Evolutionary conservation across 352 stramenopile species (phyloP), one percentile per base, ranked within the genome.

Genomic region (Phytophthora pini): DNA sequence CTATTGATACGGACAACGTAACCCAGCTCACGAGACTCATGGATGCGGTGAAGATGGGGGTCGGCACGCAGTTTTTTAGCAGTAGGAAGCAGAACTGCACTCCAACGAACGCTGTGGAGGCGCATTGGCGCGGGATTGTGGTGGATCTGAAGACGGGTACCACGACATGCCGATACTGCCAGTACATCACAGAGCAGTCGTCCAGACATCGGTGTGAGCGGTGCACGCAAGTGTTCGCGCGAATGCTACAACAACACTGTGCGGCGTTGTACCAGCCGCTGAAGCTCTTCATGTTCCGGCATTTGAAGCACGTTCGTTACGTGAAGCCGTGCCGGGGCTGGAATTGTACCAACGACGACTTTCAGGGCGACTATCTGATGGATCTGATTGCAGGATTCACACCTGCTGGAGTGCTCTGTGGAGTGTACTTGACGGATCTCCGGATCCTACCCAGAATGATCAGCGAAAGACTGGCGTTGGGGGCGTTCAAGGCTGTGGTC

Each of bases 51-150:
- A 44, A 71, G 7, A 63, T 68, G 45, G 67, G 67, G 13, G 31
- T 71, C 20, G 67, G 67, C 24, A 71, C 61, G 3, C 52, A 70
- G 39, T 75, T 71, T 50, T 75, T 75, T 53, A 75, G 67, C 34
- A 15, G 31, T n/a, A 67, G 56, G 46, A 75, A 68, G 20, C 56
- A 60, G 40, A 55, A 68, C 7, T 64, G 55, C 46, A 48, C 51
- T 5, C 61, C 67, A 4, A 64, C 50, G 9, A 64, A 70, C 24
- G 43, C 56, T 1, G 56, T 71, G 5, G 67, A 72, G 27, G 61
- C 67, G 3, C 67, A 75, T 68, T 75, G 67, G 61, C 55, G 61
- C 12, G 52, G 61, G 11, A 75, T 75, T 44, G 27, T 15, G 0
- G 61, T 75, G 39, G 44, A 74, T 39, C 3, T 44, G 7, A 27